These are phyloP conservation scores for Shiraia bambusicola DNA, from an alignment of 2,329 filamentous ascomycete species.

Conservation along the genomic window DNA sequence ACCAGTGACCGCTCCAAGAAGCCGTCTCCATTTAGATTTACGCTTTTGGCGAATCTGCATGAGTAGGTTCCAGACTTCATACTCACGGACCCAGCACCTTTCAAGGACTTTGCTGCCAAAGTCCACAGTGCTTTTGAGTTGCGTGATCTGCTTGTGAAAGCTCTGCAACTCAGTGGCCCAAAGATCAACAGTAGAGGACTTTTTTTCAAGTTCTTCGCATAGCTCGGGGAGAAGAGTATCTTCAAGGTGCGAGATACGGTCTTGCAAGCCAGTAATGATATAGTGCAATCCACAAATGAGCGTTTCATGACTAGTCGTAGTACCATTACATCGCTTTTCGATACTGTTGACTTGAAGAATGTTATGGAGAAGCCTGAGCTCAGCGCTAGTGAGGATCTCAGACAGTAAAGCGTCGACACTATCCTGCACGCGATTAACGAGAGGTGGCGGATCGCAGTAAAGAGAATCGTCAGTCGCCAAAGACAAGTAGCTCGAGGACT, in stretches of 20 bases:
- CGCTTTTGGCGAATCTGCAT: conserved; percentile 6
- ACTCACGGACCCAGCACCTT: conserved; percentile 20
- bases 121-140: conserved; percentile 9
- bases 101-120: conserved; percentile 9
- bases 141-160: conserved; percentile 1
- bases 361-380: no score
- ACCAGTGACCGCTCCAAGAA: conserved; percentile 1
- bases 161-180: conserved; percentile 1
- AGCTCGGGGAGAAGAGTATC: conserved; percentile 15
- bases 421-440: no score
- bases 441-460: no score
- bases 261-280: conserved; percentile 10
- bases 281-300: conserved; percentile 18
- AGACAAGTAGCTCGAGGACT: no score
- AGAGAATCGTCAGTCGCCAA: no score
- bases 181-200: conserved; percentile 2
- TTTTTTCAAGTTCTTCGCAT: conserved; percentile 7
- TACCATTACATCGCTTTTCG: no score
- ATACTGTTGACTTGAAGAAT: no score
- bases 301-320: background rate
- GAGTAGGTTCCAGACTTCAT: conserved; percentile 14
- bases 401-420: no score
- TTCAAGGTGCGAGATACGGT: conserved; percentile 15
- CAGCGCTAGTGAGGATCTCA: no score
- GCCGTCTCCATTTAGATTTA: background rate